Conservation (phyloP, 2,329 filamentous ascomycete genomes). For the Fusarium metavorans region DNA sequence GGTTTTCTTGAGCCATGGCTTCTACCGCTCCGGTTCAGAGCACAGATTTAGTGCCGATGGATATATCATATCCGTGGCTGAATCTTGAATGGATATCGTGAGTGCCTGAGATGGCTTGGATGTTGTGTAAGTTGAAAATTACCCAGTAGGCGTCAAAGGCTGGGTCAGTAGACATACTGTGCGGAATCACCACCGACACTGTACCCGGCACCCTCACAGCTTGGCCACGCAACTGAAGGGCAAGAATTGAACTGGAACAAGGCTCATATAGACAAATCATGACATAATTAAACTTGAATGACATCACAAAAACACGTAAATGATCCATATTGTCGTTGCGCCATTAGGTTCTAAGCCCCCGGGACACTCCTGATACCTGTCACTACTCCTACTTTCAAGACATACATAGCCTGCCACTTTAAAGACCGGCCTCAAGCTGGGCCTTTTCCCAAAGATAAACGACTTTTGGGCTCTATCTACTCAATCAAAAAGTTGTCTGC, state of each 20-base stretch:
- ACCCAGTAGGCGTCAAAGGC: background rate
- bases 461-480: conserved; percentile 57
- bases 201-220: background rate
- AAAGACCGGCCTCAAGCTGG: conserved; percentile 29
- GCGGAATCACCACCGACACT: background rate
- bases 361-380: conserved; percentile 41
- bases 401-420: conserved; percentile 39
- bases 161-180: conserved; percentile 8
- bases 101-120: background rate
- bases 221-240: background rate
- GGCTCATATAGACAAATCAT: background rate
- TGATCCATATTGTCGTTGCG: conserved; percentile 45
- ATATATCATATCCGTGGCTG: conserved; percentile 5
- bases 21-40: conserved; percentile 4
- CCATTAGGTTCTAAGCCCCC: conserved; percentile 46
- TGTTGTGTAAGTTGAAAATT: conserved; percentile 24
- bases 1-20: conserved; percentile 45
- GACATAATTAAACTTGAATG: background rate
- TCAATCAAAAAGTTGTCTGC: conserved; percentile 83
- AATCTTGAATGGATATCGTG: background rate
- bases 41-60: background rate
- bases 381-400: conserved; percentile 32
- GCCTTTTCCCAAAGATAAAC: conserved; percentile 28
- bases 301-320: conserved; percentile 26
- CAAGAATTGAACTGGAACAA: background rate